Evolutionary conservation across 257 asterid genomes (phyloP).

Genomic region (Capsicum baccatum): DNA sequence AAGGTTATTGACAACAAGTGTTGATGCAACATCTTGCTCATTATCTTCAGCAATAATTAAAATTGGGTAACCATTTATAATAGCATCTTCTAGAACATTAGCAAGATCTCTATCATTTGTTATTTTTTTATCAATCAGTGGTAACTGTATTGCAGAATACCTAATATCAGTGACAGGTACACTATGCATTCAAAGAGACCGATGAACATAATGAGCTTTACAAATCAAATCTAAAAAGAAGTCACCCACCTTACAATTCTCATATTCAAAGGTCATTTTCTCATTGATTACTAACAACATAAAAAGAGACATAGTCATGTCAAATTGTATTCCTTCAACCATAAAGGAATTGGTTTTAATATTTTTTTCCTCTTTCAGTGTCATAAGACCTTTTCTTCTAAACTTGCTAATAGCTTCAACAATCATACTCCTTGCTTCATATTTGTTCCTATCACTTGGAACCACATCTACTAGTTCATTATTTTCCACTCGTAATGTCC

Average conservation of each 20-base stretch:
- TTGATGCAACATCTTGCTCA: conserved; percentile 91
- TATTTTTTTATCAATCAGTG: conserved; percentile 86
- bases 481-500: conserved; percentile 69
- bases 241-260: conserved; percentile 83
- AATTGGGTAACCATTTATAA: conserved; percentile 76
- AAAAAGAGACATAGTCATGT: conserved; percentile 88
- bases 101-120: conserved; percentile 87
- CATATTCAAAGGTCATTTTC: conserved; percentile 86
- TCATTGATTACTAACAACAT: conserved; percentile 83
- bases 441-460: conserved; percentile 92
- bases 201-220: neutral
- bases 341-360: conserved; percentile 82
- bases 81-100: conserved; percentile 77
- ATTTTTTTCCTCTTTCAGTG: conserved; percentile 93
- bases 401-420: conserved; percentile 95
- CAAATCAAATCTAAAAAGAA: neutral
- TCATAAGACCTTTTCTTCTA: conserved; percentile 91
- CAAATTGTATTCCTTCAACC: conserved; percentile 98
- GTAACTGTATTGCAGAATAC: conserved; percentile 51
- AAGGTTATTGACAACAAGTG: conserved; percentile 91
- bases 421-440: conserved; percentile 85
- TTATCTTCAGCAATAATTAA: conserved; percentile 89
- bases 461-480: conserved; percentile 96
- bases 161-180: conserved; percentile 2
- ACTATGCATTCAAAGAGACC: neutral